These are phyloP conservation scores for Waitea zeae DNA, from an alignment of 1,284 basidiomycete genomes.

Conservation along the genomic window DNA sequence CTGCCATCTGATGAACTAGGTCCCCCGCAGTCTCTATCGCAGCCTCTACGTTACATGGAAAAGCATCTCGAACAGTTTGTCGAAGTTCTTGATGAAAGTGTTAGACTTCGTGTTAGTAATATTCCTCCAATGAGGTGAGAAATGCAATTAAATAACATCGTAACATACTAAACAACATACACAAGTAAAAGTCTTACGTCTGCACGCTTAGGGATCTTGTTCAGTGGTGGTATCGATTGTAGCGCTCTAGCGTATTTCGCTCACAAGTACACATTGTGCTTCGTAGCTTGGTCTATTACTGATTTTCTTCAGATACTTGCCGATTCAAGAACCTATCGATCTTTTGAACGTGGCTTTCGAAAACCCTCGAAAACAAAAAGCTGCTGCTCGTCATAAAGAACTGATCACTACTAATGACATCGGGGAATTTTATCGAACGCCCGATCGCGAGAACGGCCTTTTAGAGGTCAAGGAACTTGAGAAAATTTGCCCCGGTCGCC, in stretches of 20 bases:
- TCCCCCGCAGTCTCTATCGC: too few relatives aligned
- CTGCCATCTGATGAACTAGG: too few relatives aligned
- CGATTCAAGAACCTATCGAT: conserved; percentile 71
- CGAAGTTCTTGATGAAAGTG: conserved; percentile 35
- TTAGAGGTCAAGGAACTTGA: conserved; percentile 65
- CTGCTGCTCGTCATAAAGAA: conserved; percentile 15
- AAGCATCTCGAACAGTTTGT: conserved; percentile 34
- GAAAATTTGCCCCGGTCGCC: conserved; percentile 49
- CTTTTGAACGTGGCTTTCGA: conserved; percentile 94
- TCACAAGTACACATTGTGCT: conserved; percentile 30
- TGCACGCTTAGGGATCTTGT: conserved; percentile 72
- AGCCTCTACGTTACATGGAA: conserved; percentile 14
- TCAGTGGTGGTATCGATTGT: conserved; percentile 94
- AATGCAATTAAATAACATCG: not conserved
- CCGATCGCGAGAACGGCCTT: conserved; percentile 75
- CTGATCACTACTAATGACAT: conserved; percentile 11
- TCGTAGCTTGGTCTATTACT: not conserved
- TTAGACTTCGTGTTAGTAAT: conserved; percentile 38
- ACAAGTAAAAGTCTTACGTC: conserved; percentile 13
- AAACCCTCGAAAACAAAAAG: conserved; percentile 48
- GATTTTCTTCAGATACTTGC: conserved; percentile 35
- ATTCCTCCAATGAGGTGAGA: conserved; percentile 27
- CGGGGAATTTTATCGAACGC: conserved; percentile 45
- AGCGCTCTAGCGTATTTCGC: conserved; percentile 72
- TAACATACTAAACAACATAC: not conserved